Base-by-base conservation (phyloP, 305 asterid genomes). In the Euphrasia arctica region DNA sequence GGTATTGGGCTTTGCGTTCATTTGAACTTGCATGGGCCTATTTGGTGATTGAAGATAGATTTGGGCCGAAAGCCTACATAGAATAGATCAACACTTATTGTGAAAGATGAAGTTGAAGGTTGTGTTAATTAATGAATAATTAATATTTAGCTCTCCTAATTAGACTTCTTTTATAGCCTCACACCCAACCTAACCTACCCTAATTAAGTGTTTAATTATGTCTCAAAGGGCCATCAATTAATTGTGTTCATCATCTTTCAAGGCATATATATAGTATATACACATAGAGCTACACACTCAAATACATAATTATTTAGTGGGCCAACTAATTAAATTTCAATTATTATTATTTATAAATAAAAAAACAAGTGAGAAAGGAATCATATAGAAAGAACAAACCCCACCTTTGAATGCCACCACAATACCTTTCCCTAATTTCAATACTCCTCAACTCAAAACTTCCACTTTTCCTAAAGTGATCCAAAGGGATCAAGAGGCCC, bases 401-500 rank as follows among this genome's bases (percentile, higher is more conserved):
- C 55, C 69, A 71, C 50, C 61, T 70, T 66, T 66, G 73, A 66
- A 62, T 75, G 64, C 43, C 54, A 34, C 56, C n/a, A 54, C n/a
- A 54, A 47, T 9, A 31, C 65, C 80, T 72, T 75, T 75, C 74
- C 55, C 80, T 68, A 75, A 71, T 75, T 71, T 74, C 80, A 71
- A 75, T 71, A 67, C 69, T 70, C 79, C 68, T 32, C 36, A 25
- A 41, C 71, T 28, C 69, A 64, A 75, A 75, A 71, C 69, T 62
- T 34, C 18, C 77, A 67, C 77, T 75, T 75, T 75, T 25, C 43
- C 49, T 65, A 72, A 75, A 75, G 80, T 70, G 68, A 60, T 25
- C 10, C 67, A 50, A 62, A 60, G 34, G 13, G 31, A 2, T 3
- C 1, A 1, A 14, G 43, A 11, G 73, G 63, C 67, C 72, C 79